Conservation (phyloP, 2,329 filamentous ascomycete genomes). For the Ophiostoma himal-ulmi region DNA sequence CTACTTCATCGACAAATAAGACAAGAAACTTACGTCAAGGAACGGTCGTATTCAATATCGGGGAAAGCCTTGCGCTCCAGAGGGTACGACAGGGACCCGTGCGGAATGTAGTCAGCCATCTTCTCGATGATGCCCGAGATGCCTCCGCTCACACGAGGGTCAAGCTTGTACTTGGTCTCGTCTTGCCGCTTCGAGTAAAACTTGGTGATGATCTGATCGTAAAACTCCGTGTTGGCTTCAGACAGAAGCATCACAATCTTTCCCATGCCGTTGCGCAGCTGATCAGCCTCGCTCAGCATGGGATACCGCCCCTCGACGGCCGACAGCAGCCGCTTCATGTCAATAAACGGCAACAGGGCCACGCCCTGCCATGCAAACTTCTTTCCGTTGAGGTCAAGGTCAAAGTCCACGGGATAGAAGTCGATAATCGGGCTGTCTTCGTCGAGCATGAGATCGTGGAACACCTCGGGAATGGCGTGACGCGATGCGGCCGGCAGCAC, state of each 20-base stretch:
- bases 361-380: constrained; percentile 99
- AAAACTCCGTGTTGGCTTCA: constrained; percentile 70
- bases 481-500: constrained; percentile 90
- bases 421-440: constrained; percentile 88
- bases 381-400: constrained; percentile 91
- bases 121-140: constrained; percentile 76
- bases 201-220: constrained; percentile 73
- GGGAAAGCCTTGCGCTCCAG: constrained; percentile 67
- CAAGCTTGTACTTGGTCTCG: constrained; percentile 60
- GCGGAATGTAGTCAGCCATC: constrained; percentile 76
- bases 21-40: constrained; percentile 58
- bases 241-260: constrained; percentile 79
- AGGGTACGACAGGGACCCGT: constrained; percentile 73
- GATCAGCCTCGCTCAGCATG: constrained; percentile 68
- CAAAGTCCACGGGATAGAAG: constrained; percentile 94
- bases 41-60: constrained; percentile 75
- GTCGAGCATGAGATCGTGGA: constrained; percentile 85
- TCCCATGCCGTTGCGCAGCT: constrained; percentile 70
- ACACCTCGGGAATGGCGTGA: constrained; percentile 80
- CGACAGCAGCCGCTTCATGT: constrained; percentile 75
- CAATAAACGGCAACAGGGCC: constrained; percentile 89
- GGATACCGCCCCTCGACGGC: constrained; percentile 82
- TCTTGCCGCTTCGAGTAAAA: constrained; percentile 91
- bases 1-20: background rate
- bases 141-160: constrained; percentile 68